phyloP scores from a whole-genome alignment of 2,329 filamentous ascomycete species.

The Phaeosphaeriaceae sp. region DNA sequence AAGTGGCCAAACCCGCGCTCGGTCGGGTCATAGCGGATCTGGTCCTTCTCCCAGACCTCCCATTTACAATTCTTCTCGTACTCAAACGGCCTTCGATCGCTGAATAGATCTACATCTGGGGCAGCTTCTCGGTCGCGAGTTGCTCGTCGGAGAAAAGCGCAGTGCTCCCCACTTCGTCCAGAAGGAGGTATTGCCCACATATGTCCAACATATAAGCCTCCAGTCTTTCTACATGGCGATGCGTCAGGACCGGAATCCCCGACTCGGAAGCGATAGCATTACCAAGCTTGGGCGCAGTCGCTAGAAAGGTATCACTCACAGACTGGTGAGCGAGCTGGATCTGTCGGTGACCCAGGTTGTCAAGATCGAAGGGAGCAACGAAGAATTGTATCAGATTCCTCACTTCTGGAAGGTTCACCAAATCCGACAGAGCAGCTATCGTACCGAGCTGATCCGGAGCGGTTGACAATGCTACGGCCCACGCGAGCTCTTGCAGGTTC shows the following conservation, averaged over 20 bases:
- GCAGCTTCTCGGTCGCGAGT: constrained; percentile 7
- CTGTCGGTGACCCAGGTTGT: neutral
- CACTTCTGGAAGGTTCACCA: neutral
- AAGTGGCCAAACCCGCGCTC: constrained; percentile 16
- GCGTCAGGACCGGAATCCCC: neutral
- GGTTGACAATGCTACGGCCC: neutral
- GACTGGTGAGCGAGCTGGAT: neutral
- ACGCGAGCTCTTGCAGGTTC: constrained; percentile 1
- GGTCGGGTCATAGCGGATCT: constrained; percentile 16
- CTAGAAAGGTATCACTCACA: neutral
- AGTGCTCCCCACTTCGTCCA: neutral
- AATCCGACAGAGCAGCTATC: neutral
- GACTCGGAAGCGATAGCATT: neutral
- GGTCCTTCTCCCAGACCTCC: constrained; percentile 16
- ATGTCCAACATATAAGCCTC: neutral
- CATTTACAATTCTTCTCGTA: constrained; percentile 14
- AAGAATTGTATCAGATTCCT: neutral
- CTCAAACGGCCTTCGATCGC: constrained; percentile 8
- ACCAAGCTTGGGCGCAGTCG: neutral
- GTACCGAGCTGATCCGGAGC: neutral
- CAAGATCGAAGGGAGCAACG: neutral
- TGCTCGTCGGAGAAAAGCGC: neutral
- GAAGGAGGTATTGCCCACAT: neutral
- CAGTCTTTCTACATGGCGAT: neutral
- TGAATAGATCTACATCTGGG: constrained; percentile 13